These are phyloP conservation scores for Raffaelea ambrosiae DNA, from an alignment of 2,329 filamentous ascomycete species.

Conservation along the genomic window DNA sequence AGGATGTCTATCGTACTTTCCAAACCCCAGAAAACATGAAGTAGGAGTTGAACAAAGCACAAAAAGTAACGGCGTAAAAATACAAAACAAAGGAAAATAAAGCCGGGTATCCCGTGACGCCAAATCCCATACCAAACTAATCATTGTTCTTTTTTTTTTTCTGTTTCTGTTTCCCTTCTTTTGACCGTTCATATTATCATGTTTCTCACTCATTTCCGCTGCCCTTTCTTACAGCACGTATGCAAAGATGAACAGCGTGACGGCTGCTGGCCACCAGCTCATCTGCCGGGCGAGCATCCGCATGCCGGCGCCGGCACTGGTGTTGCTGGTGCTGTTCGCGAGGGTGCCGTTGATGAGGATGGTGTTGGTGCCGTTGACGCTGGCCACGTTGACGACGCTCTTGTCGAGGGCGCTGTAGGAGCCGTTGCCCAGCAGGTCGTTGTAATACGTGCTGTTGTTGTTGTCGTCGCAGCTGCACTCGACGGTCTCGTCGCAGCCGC, in stretches of 20 bases:
- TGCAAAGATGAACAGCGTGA: conserved; percentile 34
- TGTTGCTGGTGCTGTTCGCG: conserved; percentile 45
- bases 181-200: too few relatives aligned
- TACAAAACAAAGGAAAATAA: not conserved
- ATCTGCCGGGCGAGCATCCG: conserved; percentile 25
- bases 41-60: too few relatives aligned
- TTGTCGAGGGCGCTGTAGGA: conserved; percentile 52
- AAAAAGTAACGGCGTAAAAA: too few relatives aligned
- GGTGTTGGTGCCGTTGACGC: conserved; percentile 53
- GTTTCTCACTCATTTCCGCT: too few relatives aligned
- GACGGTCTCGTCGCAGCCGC: conserved; percentile 47
- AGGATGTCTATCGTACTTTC: too few relatives aligned
- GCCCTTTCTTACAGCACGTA: conserved; percentile 35
- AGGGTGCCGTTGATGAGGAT: conserved; percentile 71
- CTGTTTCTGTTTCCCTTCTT: too few relatives aligned
- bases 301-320: conserved; percentile 24
- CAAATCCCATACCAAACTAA: not conserved
- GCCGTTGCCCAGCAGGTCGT: conserved; percentile 57
- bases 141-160: not conserved
- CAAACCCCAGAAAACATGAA: too few relatives aligned
- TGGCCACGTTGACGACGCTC: conserved; percentile 50
- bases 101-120: conserved; percentile 6
- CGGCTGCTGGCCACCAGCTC: conserved; percentile 43
- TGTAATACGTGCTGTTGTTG: conserved; percentile 48
- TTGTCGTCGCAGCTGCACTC: conserved; percentile 65